These are phyloP conservation scores for Ophiorrhiza pumila DNA, from an alignment of 257 asterid genomes.

Conservation along the genomic window DNA sequence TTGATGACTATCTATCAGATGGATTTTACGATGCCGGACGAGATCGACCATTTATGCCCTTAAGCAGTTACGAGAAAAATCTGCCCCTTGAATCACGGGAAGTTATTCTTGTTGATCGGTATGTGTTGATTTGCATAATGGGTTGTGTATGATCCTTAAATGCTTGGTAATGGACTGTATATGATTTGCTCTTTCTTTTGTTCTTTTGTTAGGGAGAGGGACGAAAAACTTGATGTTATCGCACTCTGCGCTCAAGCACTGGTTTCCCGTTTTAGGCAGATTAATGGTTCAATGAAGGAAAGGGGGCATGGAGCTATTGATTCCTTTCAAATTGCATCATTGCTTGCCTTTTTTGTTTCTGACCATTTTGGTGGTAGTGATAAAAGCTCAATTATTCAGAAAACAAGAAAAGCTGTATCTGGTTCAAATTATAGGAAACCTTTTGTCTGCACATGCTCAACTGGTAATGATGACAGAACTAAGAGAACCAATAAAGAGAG, in stretches of 20 bases:
- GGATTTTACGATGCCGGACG: constrained; percentile 98
- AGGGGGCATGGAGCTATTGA: constrained; percentile 38
- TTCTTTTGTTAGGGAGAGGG: constrained; percentile 59
- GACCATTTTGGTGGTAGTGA: constrained; percentile 99
- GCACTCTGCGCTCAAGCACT: constrained; percentile 62
- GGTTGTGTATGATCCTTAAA: not conserved
- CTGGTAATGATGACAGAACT: constrained; percentile 43
- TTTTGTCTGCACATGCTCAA: constrained; percentile 81
- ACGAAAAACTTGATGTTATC: constrained; percentile 79
- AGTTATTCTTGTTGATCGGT: constrained; percentile 88
- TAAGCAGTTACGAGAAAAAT: constrained; percentile 53
- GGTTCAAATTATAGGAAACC: constrained; percentile 71
- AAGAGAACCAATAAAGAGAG: constrained; percentile 31
- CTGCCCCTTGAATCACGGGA: constrained; percentile 58
- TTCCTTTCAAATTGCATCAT: constrained; percentile 63
- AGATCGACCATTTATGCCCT: constrained; percentile 82
- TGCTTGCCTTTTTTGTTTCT: constrained; percentile 91
- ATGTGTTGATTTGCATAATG: constrained; percentile 13
- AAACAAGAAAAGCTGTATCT: constrained; percentile 67
- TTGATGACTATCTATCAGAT: constrained; percentile 69
- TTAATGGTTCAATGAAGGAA: constrained; percentile 35
- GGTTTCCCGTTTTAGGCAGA: constrained; percentile 54
- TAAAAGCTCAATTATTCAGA: constrained; percentile 52
- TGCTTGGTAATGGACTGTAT: not conserved
- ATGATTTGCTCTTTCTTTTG: constrained; percentile 21